Evolutionary conservation across 768 basidiomycete genomes (phyloP).

Genomic region (Tephrocybe sp.): DNA sequence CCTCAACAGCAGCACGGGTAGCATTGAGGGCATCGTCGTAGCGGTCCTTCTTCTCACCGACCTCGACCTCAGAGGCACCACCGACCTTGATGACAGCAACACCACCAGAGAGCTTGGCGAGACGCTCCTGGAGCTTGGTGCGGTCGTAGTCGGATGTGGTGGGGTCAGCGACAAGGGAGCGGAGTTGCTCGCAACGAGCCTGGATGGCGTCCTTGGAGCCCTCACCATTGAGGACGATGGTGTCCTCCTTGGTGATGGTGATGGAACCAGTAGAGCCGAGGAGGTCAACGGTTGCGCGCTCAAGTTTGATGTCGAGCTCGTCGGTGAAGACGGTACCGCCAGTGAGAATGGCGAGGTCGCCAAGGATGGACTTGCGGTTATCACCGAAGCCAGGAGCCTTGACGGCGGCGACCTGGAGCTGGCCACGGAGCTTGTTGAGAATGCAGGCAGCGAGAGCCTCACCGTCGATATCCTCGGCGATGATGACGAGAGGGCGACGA

Average conservation of each 20-base stretch:
- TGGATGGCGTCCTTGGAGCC: slow-evolving; percentile 89
- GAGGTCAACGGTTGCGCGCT: slow-evolving; percentile 83
- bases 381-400: slow-evolving; percentile 99
- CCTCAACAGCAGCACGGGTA: slow-evolving; percentile 97
- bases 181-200: slow-evolving; percentile 95
- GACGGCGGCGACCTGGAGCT: slow-evolving; percentile 90
- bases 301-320: slow-evolving; percentile 96
- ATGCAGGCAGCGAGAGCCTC: slow-evolving; percentile 98
- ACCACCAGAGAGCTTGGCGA: slow-evolving; percentile 94
- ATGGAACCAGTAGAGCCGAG: slow-evolving; percentile 90
- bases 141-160: slow-evolving; percentile 93
- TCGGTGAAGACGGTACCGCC: slow-evolving; percentile 98
- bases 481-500: slow-evolving; percentile 90
- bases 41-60: slow-evolving; percentile 98
- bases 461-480: slow-evolving; percentile 97
- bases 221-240: slow-evolving; percentile 91
- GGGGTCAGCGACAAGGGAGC: slow-evolving; percentile 74
- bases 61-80: slow-evolving; percentile 91
- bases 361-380: slow-evolving; percentile 98
- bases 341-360: slow-evolving; percentile 95
- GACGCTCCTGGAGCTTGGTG: slow-evolving; percentile 93
- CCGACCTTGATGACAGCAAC: slow-evolving; percentile 99
- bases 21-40: slow-evolving; percentile 97
- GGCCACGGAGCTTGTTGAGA: slow-evolving; percentile 98
- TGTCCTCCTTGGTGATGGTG: slow-evolving; percentile 97